Evolutionary conservation across 345 rosid species (phyloP), one percentile per base, ranked within the genome.

Genomic region (Hevea brasiliensis): DNA sequence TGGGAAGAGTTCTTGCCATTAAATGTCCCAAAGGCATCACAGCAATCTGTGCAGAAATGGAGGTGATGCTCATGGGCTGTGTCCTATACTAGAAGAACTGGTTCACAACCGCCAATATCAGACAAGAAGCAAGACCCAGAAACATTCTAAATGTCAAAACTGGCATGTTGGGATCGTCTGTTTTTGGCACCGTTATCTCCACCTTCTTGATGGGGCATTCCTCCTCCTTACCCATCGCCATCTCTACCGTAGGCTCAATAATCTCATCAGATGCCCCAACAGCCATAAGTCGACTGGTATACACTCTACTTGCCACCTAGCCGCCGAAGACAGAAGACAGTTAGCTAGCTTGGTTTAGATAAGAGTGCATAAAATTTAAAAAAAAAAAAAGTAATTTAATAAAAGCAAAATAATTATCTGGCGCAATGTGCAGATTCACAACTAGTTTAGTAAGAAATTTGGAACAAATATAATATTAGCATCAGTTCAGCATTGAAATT

Each of bases 81-180:
- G 61, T 69, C 65, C 98, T 74, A 80, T 89, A 90, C 94, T 96
- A 89, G 78, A 89, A 92, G 81, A 92, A 92, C 87, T 92, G 96
- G 88, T 90, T 92, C 15, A 88, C 79, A 70, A 90, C 86, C 7
- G 98, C 82, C 24, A 92, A 86, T 5, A 92, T 0, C 53, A 87
- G 73, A 23, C 98, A 91, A 0, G 95, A 60, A 11, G 71, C 73
- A 2, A 89, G 15, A 14, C 97, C 98, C 27, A 93, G 71, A 62
- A 84, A 89, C 92, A 84, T 93, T 60, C 98, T 74, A 82, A 93
- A 93, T 0, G 97, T 93, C 60, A 86, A 74, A 6, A 79, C 86
- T 6, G 94, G 96, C 65, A 88, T 15, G 15, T 85, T 74, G 5
- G 92, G 87, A 61, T 93, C 94, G 37, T 91, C 98, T 1, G 97